phyloP scores from a whole-genome alignment of 192 early-diverging fungal genomes.

The Piromyces finnis region DNA sequence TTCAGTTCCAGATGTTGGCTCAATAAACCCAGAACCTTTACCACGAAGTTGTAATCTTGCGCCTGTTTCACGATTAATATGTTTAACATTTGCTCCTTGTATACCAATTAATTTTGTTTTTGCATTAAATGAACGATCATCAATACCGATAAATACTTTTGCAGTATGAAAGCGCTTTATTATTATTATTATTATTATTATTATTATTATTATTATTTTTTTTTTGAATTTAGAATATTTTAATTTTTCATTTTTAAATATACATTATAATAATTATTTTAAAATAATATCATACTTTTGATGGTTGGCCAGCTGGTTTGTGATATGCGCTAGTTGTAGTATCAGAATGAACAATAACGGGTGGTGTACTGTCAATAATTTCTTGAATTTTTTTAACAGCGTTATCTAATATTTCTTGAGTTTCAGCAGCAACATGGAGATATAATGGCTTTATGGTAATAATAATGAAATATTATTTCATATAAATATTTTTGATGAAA shows the following conservation, averaged over 20 bases:
- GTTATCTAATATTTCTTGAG: constrained; percentile 44
- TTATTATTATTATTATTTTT: not conserved
- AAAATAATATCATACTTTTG: not conserved
- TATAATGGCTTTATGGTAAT: constrained; percentile 42
- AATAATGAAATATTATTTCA: too few relatives aligned
- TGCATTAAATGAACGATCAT: constrained; percentile 58
- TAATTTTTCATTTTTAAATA: too few relatives aligned
- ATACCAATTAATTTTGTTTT: constrained; percentile 79
- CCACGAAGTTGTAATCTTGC: constrained; percentile 69
- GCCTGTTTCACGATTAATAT: constrained; percentile 63
- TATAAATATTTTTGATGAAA: too few relatives aligned
- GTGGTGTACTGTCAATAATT: constrained; percentile 42
- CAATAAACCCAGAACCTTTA: constrained; percentile 62
- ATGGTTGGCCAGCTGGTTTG: not conserved
- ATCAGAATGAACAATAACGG: constrained; percentile 9
- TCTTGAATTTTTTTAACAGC: constrained; percentile 57
- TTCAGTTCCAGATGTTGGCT: constrained; percentile 37
- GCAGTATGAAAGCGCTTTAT: constrained; percentile 6
- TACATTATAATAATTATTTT: too few relatives aligned
- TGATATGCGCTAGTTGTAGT: constrained; percentile 1
- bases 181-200: too few relatives aligned
- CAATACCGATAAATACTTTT: constrained; percentile 58
- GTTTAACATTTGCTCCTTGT: constrained; percentile 58
- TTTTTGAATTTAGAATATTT: too few relatives aligned
- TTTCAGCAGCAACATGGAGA: constrained; percentile 51